Conservation (phyloP, 2,329 filamentous ascomycete species). For the Aspergillus caelatus region DNA sequence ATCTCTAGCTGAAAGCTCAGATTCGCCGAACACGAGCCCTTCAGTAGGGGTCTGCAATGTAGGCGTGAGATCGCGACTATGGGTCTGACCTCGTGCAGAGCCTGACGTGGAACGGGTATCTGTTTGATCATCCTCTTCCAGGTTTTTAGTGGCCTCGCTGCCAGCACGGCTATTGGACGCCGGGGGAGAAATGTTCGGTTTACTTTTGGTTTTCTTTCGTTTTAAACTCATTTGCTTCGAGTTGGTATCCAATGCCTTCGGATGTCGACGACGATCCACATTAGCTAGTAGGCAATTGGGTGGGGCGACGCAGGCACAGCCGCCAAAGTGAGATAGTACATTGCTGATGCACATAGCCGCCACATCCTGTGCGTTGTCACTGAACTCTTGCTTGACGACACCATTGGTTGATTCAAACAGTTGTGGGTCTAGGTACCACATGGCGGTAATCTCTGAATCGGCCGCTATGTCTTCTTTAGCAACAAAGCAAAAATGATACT, state of each 20-base stretch:
- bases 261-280: constrained; percentile 46
- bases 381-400: constrained; percentile 44
- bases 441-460: constrained; percentile 52
- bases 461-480: constrained; percentile 74
- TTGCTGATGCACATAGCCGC: constrained; percentile 51
- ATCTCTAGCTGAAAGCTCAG: constrained; percentile 64
- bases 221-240: constrained; percentile 48
- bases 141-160: constrained; percentile 57
- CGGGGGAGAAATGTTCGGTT: constrained; percentile 55
- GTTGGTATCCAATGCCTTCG: constrained; percentile 34
- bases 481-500: constrained; percentile 92
- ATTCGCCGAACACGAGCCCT: constrained; percentile 35
- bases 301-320: constrained; percentile 49
- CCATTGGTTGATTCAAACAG: constrained; percentile 42
- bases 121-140: constrained; percentile 58
- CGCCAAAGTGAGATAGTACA: constrained; percentile 52
- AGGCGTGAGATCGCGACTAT: constrained; percentile 65
- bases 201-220: constrained; percentile 52
- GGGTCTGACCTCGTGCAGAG: constrained; percentile 58
- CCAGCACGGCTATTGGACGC: constrained; percentile 62
- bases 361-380: constrained; percentile 44
- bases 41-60: constrained; percentile 52
- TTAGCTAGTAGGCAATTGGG: constrained; percentile 44
- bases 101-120: constrained; percentile 61
- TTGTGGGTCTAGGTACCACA: constrained; percentile 51